Percentiles rank a stretch among this genome's conserved stretches.
phyloP scores from a whole-genome alignment of 495 filamentous ascomycete species.

The Cercophora newfieldiana region DNA sequence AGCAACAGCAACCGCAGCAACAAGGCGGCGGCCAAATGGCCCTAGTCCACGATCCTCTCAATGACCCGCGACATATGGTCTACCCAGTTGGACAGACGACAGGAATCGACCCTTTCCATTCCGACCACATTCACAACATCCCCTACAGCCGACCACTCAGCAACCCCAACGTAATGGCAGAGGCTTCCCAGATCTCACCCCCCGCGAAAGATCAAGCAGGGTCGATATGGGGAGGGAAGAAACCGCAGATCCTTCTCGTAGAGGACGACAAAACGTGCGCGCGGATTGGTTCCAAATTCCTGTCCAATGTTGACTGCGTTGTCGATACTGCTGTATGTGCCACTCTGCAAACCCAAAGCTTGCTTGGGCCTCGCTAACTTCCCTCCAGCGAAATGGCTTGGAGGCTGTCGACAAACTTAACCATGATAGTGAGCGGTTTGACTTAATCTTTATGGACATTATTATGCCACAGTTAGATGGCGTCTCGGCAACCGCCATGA shows the following conservation, averaged over 20 bases:
- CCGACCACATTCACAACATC: conserved; percentile 90
- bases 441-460: conserved; percentile 97
- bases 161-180: conserved; percentile 33
- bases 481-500: conserved; percentile 89
- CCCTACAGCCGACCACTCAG: conserved; percentile 65
- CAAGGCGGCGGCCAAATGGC: conserved; percentile 32
- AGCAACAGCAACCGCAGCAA: conserved; percentile 3
- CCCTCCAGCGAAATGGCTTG: conserved; percentile 62
- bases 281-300: conserved; percentile 90
- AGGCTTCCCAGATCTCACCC: conserved; percentile 29
- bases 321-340: conserved; percentile 87
- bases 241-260: conserved; percentile 85
- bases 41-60: conserved; percentile 49
- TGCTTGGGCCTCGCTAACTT: conserved; percentile 5
- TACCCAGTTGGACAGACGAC: conserved; percentile 88
- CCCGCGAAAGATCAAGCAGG: conserved; percentile 35
- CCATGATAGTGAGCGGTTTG: conserved; percentile 71
- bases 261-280: conserved; percentile 95
- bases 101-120: conserved; percentile 92
- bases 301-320: conserved; percentile 81
- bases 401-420: conserved; percentile 94
- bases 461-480: conserved; percentile 98
- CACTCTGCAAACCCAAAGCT: not conserved
- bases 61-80: conserved; percentile 77
- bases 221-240: conserved; percentile 67